Evolutionary conservation across 2,329 filamentous ascomycete species (phyloP).

Genomic region (Calonectria honghensis): DNA sequence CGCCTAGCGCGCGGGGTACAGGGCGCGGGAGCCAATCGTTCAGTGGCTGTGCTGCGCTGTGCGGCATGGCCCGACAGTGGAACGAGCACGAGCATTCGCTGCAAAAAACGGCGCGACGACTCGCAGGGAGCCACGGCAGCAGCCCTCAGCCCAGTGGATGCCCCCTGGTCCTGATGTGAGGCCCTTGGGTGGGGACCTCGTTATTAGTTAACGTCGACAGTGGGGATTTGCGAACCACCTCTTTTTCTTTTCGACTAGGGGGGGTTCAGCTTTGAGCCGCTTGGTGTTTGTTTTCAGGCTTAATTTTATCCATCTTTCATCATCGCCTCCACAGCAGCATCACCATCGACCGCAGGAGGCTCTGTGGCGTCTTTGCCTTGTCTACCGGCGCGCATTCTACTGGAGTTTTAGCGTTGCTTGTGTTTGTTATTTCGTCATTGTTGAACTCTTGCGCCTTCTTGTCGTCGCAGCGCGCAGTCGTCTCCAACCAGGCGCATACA

Average conservation of each 20-base stretch:
- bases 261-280: conserved; percentile 6
- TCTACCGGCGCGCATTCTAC: neutral
- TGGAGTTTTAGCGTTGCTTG: conserved; percentile 11
- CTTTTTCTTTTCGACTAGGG: neutral
- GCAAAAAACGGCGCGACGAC: neutral
- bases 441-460: conserved; percentile 1
- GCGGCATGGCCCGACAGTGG: neutral
- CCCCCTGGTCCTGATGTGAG: neutral
- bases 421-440: neutral
- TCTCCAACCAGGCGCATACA: conserved; percentile 18
- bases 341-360: neutral
- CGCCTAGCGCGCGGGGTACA: neutral
- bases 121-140: neutral
- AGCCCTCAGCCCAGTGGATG: conserved; percentile 1
- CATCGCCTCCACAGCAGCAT: neutral
- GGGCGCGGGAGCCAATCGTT: neutral
- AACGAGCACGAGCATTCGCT: neutral
- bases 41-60: conserved; percentile 1
- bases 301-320: neutral
- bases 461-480: neutral
- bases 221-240: conserved; percentile 11
- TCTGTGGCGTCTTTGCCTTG: neutral
- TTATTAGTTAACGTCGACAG: neutral
- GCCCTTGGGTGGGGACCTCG: neutral
- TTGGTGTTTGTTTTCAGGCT: conserved; percentile 9